Conservation (phyloP, 768 basidiomycete species). For the Leccinum arenicola region DNA sequence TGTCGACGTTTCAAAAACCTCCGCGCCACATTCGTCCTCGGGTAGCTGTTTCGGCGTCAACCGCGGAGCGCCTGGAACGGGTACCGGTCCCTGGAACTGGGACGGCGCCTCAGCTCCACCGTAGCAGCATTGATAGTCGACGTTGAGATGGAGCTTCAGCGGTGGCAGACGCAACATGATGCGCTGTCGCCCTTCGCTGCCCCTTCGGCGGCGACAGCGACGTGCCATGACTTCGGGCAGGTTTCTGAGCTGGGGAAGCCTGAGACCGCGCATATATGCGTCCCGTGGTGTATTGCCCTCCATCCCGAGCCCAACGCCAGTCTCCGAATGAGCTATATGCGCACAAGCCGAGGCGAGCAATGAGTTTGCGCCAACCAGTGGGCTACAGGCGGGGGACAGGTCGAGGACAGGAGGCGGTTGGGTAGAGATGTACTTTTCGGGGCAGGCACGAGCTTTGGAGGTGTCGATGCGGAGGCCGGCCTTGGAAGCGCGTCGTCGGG, state of each 20-base stretch:
- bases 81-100: background rate
- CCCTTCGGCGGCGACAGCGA: background rate
- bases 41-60: conserved; percentile 25
- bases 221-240: conserved; percentile 10
- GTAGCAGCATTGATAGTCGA: background rate
- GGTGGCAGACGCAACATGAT: conserved; percentile 14
- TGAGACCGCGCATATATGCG: conserved; percentile 15
- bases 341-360: background rate
- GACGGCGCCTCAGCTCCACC: background rate
- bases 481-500: conserved; percentile 43
- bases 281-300: background rate
- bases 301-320: too few relatives aligned
- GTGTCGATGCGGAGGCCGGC: conserved; percentile 46
- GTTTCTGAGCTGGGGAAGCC: background rate
- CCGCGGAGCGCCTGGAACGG: conserved; percentile 26
- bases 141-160: conserved; percentile 3
- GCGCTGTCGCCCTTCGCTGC: conserved; percentile 1
- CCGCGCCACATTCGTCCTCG: conserved; percentile 20
- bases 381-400: conserved; percentile 34
- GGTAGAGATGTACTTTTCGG: conserved; percentile 36
- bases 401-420: conserved; percentile 15
- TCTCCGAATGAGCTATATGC: background rate
- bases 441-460: conserved; percentile 39
- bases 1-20: conserved; percentile 6
- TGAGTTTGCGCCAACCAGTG: conserved; percentile 15